These are phyloP conservation scores for Hygrophoropsis aurantiaca DNA, from an alignment of 768 basidiomycete species.

Conservation along the genomic window DNA sequence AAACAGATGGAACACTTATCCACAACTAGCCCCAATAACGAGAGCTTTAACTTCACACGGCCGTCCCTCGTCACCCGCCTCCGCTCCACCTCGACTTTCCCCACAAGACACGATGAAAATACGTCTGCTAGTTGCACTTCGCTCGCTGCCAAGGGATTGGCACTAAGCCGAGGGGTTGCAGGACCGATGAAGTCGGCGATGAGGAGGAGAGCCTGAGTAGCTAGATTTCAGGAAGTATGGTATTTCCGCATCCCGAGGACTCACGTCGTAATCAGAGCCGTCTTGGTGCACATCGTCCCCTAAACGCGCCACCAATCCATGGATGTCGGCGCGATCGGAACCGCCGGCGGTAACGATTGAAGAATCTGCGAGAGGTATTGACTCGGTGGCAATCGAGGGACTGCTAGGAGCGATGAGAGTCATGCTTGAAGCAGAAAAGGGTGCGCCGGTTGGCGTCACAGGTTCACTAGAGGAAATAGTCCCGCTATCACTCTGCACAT, in stretches of 20 bases:
- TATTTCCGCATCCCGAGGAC: conserved; percentile 28
- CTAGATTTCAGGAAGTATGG: conserved; percentile 17
- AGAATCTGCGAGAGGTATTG: background rate
- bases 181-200: conserved; percentile 65
- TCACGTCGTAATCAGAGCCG: conserved; percentile 66
- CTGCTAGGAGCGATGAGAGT: conserved; percentile 23
- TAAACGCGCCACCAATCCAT: conserved; percentile 58
- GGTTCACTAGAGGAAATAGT: conserved; percentile 32
- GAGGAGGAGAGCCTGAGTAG: conserved; percentile 53
- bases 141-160: conserved; percentile 4
- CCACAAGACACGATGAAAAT: conserved; percentile 30
- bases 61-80: conserved; percentile 62
- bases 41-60: conserved; percentile 69
- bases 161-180: conserved; percentile 30
- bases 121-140: background rate
- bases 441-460: conserved; percentile 29
- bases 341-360: no score
- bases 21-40: conserved; percentile 59
- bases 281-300: conserved; percentile 40
- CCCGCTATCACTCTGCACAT: conserved; percentile 27
- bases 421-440: conserved; percentile 25
- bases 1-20: conserved; percentile 76
- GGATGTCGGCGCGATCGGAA: conserved; percentile 58
- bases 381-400: conserved; percentile 22
- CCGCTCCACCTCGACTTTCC: conserved; percentile 55